Evolutionary conservation across 2,329 filamentous ascomycete species (phyloP).

Genomic region (Ceratocystis variospora): DNA sequence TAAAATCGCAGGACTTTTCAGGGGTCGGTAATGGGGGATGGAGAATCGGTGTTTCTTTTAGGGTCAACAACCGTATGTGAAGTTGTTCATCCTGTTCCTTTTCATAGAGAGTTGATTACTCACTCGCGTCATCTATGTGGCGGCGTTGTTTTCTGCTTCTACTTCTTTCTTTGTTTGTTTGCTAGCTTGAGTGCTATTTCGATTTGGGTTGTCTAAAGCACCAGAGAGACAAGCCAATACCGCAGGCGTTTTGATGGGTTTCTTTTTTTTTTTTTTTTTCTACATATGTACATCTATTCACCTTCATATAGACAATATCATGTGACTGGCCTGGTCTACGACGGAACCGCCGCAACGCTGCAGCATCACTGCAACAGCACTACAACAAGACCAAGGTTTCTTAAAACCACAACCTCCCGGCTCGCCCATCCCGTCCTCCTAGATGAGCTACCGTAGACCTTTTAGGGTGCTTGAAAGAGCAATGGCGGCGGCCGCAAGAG

Average conservation of each 20-base stretch:
- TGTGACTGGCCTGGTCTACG: background rate
- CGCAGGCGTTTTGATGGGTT: background rate
- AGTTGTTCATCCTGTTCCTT: background rate
- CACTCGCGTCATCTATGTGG: background rate
- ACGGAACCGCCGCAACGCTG: too few species aligned
- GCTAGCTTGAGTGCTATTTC: background rate
- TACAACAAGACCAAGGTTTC: too few species aligned
- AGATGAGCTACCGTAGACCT: too few species aligned
- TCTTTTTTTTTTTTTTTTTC: background rate
- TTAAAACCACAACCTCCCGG: too few species aligned
- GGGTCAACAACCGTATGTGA: background rate
- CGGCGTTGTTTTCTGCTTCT: background rate
- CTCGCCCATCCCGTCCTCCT: too few species aligned
- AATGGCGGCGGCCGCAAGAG: background rate
- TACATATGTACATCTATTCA: background rate
- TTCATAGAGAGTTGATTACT: too few species aligned
- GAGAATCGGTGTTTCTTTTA: too few species aligned
- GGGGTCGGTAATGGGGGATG: background rate
- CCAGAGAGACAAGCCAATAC: background rate
- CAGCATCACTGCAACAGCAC: too few species aligned
- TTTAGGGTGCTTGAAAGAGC: too few species aligned
- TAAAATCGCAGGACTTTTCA: conserved; percentile 16
- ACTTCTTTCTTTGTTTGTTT: background rate
- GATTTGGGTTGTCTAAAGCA: background rate
- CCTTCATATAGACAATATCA: background rate